Conservation (phyloP, 495 filamentous ascomycete species). For the Lasiosphaeria hispida region DNA sequence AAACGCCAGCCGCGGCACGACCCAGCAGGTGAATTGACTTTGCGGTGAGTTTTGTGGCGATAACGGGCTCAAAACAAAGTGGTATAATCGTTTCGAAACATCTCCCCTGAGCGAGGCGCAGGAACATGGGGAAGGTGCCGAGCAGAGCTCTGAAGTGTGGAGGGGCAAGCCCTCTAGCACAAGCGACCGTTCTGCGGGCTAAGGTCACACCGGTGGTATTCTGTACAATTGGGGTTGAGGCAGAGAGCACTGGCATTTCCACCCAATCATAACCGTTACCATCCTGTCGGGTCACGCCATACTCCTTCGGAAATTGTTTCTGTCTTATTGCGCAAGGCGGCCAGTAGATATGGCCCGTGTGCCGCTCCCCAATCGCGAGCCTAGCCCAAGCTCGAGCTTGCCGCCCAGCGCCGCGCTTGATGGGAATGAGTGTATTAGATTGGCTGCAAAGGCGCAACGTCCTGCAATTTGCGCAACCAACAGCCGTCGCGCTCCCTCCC, state of each 20-base stretch:
- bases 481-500: background rate
- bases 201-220: too few species aligned
- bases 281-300: slow-evolving; percentile 16
- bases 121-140: background rate
- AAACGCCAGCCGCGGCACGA: too few species aligned
- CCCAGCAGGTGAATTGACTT: too few species aligned
- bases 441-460: slow-evolving; percentile 7
- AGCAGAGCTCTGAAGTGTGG: background rate
- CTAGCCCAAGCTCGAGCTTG: background rate
- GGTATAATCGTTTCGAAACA: slow-evolving; percentile 2
- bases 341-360: background rate
- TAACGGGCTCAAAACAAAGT: slow-evolving; percentile 7
- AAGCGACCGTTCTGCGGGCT: too few species aligned
- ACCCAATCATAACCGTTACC: slow-evolving; percentile 12
- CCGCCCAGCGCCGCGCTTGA: slow-evolving; percentile 14
- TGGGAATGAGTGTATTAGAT: background rate
- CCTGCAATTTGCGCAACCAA: slow-evolving; percentile 6
- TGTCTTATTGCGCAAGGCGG: background rate
- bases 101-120: slow-evolving; percentile 3
- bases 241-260: too few species aligned
- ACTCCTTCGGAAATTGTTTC: background rate
- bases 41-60: background rate
- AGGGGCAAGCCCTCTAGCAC: background rate
- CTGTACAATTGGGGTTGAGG: background rate
- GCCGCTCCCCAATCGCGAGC: too few species aligned